Percentiles rank a stretch among this genome's conserved stretches.
Conservation (phyloP, 2,329 filamentous ascomycete species). For the Aquanectria penicillioides region DNA sequence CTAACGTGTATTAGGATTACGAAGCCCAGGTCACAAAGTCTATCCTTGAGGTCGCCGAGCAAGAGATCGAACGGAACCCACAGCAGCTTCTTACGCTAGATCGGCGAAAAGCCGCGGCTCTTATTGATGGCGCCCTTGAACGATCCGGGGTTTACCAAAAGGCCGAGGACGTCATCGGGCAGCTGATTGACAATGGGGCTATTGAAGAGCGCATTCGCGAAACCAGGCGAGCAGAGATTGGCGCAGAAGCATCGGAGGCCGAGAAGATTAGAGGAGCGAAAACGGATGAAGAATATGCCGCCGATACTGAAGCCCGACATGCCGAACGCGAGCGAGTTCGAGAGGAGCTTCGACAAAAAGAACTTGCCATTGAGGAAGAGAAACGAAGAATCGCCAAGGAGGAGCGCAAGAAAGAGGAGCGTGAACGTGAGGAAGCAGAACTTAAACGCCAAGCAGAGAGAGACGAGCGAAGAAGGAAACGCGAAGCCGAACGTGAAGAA, state of each 20-base stretch:
- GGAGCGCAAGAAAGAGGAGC: conserved; percentile 62
- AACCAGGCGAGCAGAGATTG: conserved; percentile 74
- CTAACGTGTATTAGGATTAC: conserved; percentile 66
- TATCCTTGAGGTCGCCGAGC: conserved; percentile 75
- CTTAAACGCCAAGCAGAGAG: conserved; percentile 60
- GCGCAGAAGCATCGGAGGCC: conserved; percentile 72
- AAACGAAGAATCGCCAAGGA: conserved; percentile 67
- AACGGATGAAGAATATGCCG: conserved; percentile 78
- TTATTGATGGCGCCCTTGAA: conserved; percentile 82
- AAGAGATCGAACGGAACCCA: conserved; percentile 80
- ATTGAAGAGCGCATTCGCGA: conserved; percentile 78
- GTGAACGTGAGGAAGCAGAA: conserved; percentile 60
- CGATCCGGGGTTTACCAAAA: conserved; percentile 79
- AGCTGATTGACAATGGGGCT: conserved; percentile 72
- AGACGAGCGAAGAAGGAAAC: conserved; percentile 59
- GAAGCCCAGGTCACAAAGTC: conserved; percentile 73
- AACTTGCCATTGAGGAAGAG: conserved; percentile 70
- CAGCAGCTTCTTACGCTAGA: conserved; percentile 77
- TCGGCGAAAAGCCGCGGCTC: conserved; percentile 75
- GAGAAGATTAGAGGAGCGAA: conserved; percentile 74
- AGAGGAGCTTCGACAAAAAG: conserved; percentile 67
- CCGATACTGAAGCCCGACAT: conserved; percentile 70
- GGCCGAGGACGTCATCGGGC: conserved; percentile 73
- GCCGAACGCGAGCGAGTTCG: conserved; percentile 70
- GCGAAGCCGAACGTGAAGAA: conserved; percentile 66